phyloP scores from a whole-genome alignment of 768 basidiomycete genomes.

The Tylopilus sp. region DNA sequence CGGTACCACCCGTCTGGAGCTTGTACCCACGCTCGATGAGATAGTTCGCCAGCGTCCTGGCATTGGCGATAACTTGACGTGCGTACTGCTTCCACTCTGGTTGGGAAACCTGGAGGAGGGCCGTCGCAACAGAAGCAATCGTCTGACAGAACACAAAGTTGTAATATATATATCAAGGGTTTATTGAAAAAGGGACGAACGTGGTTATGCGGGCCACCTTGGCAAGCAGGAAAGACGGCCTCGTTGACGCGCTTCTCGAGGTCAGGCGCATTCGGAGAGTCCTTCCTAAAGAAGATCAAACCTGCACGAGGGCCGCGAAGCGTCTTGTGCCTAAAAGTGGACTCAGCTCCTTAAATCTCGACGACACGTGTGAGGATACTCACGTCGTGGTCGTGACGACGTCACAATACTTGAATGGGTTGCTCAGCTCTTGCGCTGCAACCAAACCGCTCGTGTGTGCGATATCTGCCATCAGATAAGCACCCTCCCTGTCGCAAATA shows the following conservation, averaged over 20 bases:
- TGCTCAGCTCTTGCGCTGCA: conserved; percentile 85
- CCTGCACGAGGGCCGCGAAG: conserved; percentile 97
- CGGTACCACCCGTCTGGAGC: conserved; percentile 94
- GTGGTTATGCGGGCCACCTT: conserved; percentile 99
- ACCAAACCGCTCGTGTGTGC: conserved; percentile 96
- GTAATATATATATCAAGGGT: neutral
- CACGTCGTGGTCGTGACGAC: conserved; percentile 97
- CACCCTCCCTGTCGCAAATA: conserved; percentile 82
- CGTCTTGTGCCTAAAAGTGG: conserved; percentile 78
- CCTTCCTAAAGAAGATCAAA: conserved; percentile 97
- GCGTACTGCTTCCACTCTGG: conserved; percentile 92
- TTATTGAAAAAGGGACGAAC: conserved; percentile 38
- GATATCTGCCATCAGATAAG: conserved; percentile 94
- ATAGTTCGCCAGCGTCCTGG: conserved; percentile 66
- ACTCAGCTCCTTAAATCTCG: neutral
- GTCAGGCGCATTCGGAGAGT: conserved; percentile 74
- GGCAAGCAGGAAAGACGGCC: conserved; percentile 99
- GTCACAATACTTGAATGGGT: conserved; percentile 94
- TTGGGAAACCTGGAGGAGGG: conserved; percentile 86
- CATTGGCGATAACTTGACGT: conserved; percentile 90
- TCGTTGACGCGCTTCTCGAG: conserved; percentile 97
- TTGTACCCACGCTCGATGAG: conserved; percentile 85
- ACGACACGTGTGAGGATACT: conserved; percentile 25
- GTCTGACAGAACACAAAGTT: conserved; percentile 48
- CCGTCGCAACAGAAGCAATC: conserved; percentile 91